A percentile compares a stretch with the other conserved stretches of the same genome.
Evolutionary conservation across 139 green algal genomes (phyloP).

Genomic region (Desmodesmus armatus): DNA sequence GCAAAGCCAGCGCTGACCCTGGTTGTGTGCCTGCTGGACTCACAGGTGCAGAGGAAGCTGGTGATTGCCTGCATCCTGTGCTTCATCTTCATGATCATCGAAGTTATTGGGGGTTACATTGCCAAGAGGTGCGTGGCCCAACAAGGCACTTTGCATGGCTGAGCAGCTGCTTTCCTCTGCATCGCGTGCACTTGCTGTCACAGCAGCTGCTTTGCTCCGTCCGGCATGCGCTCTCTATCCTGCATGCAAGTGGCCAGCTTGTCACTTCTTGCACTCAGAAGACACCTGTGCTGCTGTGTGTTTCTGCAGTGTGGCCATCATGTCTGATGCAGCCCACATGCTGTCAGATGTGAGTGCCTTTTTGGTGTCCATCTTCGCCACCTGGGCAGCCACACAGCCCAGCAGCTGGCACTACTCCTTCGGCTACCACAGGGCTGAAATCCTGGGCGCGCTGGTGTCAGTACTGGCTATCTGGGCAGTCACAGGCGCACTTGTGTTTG

Average conservation of each 20-base stretch:
- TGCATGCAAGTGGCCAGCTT: no score
- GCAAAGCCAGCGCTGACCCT: no score
- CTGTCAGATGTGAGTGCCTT: constrained; percentile 93
- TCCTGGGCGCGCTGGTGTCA: constrained; percentile 90
- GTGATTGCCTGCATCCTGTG: constrained; percentile 60
- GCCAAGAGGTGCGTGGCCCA: constrained; percentile 55
- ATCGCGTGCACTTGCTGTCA: not conserved
- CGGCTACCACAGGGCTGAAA: constrained; percentile 94
- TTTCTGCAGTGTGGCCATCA: constrained; percentile 86
- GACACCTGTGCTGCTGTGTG: not conserved
- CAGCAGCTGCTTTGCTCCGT: no score
- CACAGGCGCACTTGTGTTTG: constrained; percentile 89
- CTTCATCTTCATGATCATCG: constrained; percentile 67
- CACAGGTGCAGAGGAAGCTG: constrained; percentile 69
- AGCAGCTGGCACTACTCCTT: constrained; percentile 70
- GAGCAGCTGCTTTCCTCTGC: no score
- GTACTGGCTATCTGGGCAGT: constrained; percentile 92
- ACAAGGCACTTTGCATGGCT: no score
- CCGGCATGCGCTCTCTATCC: no score
- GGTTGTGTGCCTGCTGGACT: no score
- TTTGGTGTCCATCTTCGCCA: constrained; percentile 83
- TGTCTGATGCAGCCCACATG: constrained; percentile 96
- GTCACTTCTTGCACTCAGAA: no score
- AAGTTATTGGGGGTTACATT: constrained; percentile 67
- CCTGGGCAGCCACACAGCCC: constrained; percentile 56